Conservation (phyloP, 805 yeast genomes). For the Yarrowia porcina region DNA sequence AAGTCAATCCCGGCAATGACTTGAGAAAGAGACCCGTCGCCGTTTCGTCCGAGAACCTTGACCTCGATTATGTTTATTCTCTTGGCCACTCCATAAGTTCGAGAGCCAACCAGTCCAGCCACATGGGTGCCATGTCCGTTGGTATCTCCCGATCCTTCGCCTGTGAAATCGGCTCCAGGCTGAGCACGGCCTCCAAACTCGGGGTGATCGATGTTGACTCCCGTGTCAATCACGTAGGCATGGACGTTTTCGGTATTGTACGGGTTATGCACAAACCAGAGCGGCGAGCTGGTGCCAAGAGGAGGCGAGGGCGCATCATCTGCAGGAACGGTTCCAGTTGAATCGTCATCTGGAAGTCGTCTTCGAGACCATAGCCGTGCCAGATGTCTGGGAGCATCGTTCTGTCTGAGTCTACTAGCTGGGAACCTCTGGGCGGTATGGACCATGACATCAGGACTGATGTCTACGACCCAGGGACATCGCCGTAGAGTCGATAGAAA, state of each 20-base stretch:
- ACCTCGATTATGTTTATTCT: conserved; percentile 61
- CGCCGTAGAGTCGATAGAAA: not conserved
- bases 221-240: conserved; percentile 83
- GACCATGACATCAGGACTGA: conserved; percentile 10
- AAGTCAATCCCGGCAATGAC: conserved; percentile 41
- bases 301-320: conserved; percentile 12
- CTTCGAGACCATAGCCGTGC: conserved; percentile 18
- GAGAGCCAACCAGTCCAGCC: conserved; percentile 82
- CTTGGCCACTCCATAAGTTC: conserved; percentile 80
- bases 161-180: conserved; percentile 47
- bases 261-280: conserved; percentile 21
- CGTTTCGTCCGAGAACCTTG: conserved; percentile 65
- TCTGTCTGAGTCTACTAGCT: not conserved
- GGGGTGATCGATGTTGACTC: conserved; percentile 46
- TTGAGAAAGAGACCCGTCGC: conserved; percentile 55
- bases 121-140: conserved; percentile 94
- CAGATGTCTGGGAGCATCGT: conserved; percentile 14
- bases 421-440: conserved; percentile 7
- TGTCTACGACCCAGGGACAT: conserved; percentile 17
- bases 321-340: not conserved
- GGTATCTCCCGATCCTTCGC: conserved; percentile 54
- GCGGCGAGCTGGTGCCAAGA: conserved; percentile 10
- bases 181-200: conserved; percentile 47
- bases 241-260: conserved; percentile 42
- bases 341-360: conserved; percentile 7